Percentiles rank a stretch among this genome's conserved stretches.
Conservation (phyloP, 1,284 basidiomycete genomes). For the Pyrrhoderma noxium region DNA sequence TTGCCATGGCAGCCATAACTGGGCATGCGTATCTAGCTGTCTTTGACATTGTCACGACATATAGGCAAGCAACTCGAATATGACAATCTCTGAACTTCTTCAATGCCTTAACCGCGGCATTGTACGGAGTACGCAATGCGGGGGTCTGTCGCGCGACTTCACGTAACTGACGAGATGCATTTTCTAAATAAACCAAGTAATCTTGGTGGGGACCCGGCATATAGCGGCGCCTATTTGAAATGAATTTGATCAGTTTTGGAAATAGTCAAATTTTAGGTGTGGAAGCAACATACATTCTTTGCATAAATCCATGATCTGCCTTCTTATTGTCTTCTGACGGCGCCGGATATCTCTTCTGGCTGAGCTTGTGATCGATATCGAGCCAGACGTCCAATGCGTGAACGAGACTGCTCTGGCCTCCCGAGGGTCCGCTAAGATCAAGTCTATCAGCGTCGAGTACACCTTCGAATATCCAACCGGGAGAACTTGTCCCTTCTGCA, state of each 20-base stretch:
- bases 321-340: slow-evolving; percentile 58
- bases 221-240: slow-evolving; percentile 41
- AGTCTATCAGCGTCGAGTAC: slow-evolving; percentile 50
- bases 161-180: slow-evolving; percentile 46
- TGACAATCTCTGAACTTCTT: slow-evolving; percentile 82
- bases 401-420: slow-evolving; percentile 91
- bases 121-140: slow-evolving; percentile 65
- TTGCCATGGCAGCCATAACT: slow-evolving; percentile 47
- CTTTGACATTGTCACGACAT: slow-evolving; percentile 71
- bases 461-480: slow-evolving; percentile 83
- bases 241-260: not conserved
- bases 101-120: slow-evolving; percentile 69
- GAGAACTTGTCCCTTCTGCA: slow-evolving; percentile 43
- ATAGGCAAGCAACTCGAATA: slow-evolving; percentile 82
- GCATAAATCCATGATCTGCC: slow-evolving; percentile 71
- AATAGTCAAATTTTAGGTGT: not conserved
- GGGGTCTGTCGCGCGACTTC: slow-evolving; percentile 50
- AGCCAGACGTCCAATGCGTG: slow-evolving; percentile 77
- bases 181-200: slow-evolving; percentile 50
- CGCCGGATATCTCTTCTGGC: slow-evolving; percentile 59
- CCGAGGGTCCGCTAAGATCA: slow-evolving; percentile 82
- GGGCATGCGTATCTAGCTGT: slow-evolving; percentile 43
- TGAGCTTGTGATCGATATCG: slow-evolving; percentile 77
- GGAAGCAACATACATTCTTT: slow-evolving; percentile 44
- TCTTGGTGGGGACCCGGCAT: slow-evolving; percentile 75